phyloP scores from a whole-genome alignment of 768 basidiomycete genomes.

The Dentipellis sp. region DNA sequence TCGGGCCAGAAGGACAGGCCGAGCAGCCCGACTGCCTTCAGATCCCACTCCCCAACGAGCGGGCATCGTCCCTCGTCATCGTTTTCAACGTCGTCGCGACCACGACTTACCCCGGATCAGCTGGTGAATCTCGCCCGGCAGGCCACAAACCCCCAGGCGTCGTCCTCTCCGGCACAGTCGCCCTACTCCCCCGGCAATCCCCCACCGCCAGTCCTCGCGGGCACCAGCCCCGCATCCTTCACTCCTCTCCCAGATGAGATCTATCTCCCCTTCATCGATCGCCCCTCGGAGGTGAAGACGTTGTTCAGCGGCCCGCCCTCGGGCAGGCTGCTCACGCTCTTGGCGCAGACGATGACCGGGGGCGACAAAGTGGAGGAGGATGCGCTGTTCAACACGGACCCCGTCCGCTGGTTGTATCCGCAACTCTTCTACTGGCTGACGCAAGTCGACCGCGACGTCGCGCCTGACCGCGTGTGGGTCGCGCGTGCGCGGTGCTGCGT shows the following conservation, averaged over 20 bases:
- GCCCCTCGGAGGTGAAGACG: slow-evolving; percentile 62
- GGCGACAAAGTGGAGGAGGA: slow-evolving; percentile 17
- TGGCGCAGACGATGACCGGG: slow-evolving; percentile 54
- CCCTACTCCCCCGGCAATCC: not conserved
- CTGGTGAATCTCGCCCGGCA: slow-evolving; percentile 64
- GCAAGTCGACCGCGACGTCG: slow-evolving; percentile 48
- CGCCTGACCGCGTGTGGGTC: slow-evolving; percentile 67
- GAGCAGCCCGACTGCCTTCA: slow-evolving; percentile 24
- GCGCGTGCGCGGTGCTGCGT: slow-evolving; percentile 67
- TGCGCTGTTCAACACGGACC: slow-evolving; percentile 37
- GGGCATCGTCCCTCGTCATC: slow-evolving; percentile 32
- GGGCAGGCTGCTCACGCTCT: slow-evolving; percentile 60
- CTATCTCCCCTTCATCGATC: slow-evolving; percentile 81
- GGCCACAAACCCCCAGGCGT: slow-evolving; percentile 36
- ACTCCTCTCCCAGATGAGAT: slow-evolving; percentile 69
- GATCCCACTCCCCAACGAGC: slow-evolving; percentile 18
- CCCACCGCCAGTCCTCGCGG: slow-evolving; percentile 9
- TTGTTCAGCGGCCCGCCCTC: slow-evolving; percentile 59
- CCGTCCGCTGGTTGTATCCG: slow-evolving; percentile 59
- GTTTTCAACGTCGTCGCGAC: slow-evolving; percentile 28
- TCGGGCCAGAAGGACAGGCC: slow-evolving; percentile 18
- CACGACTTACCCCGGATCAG: slow-evolving; percentile 55
- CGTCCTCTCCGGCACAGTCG: slow-evolving; percentile 17
- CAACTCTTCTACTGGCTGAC: slow-evolving; percentile 68
- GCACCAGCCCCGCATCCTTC: slow-evolving; percentile 43